Conservation (phyloP, 2,329 filamentous ascomycete species). For the Gyromitra esculenta region DNA sequence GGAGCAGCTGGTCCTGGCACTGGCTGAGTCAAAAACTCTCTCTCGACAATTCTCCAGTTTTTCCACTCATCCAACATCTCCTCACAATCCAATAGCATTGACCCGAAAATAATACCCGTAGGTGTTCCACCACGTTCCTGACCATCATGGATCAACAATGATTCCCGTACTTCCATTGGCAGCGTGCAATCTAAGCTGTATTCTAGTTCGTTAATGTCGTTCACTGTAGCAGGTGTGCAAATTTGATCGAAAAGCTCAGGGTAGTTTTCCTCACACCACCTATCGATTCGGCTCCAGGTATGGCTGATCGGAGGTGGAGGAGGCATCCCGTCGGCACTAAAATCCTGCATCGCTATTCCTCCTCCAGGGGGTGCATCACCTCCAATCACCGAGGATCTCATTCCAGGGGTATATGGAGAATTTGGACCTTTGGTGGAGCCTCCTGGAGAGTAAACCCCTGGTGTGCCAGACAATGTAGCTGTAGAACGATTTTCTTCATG, state of each 20-base stretch:
- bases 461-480: conserved; percentile 69
- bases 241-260: conserved; percentile 93
- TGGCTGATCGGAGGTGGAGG: conserved; percentile 87
- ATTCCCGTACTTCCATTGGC: conserved; percentile 92
- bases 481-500: conserved; percentile 65
- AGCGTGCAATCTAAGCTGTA: conserved; percentile 94
- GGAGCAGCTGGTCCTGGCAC: conserved; percentile 67
- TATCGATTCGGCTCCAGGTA: conserved; percentile 93
- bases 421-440: conserved; percentile 62
- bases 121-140: conserved; percentile 92
- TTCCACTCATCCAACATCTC: conserved; percentile 98
- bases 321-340: conserved; percentile 82
- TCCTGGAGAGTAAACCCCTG: conserved; percentile 64
- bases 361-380: conserved; percentile 65
- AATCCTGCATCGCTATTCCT: conserved; percentile 96
- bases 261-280: conserved; percentile 94
- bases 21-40: conserved; percentile 81
- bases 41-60: conserved; percentile 93
- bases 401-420: conserved; percentile 87
- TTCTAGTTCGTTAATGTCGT: conserved; percentile 96
- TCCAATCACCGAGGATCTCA: conserved; percentile 79
- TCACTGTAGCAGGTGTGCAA: conserved; percentile 88
- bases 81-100: conserved; percentile 96
- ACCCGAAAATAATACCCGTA: conserved; percentile 90
- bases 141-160: conserved; percentile 89